Base-by-base conservation (phyloP, 352 stramenopile species). In the Globisporangium cylindrosporum region DNA sequence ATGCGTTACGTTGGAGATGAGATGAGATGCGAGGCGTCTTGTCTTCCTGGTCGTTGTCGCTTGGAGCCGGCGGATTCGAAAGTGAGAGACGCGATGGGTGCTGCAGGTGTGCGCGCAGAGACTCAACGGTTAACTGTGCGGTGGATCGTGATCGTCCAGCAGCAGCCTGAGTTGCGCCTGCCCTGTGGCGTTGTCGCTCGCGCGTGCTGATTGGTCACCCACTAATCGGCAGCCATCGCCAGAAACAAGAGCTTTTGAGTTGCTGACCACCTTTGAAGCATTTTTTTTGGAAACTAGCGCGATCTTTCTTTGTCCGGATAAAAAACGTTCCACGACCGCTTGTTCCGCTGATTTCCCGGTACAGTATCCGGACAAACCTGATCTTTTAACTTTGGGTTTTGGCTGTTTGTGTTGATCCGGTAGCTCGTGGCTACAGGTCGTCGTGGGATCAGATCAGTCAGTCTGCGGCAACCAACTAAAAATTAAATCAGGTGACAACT, bases 51-150 rank as follows among this genome's bases (percentile, higher is more conserved):
- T 61, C 32, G 56, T 48, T 61, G 55, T 48, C 29, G 55, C 56
- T 61, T 34, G 18, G 56, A 61, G 56, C 18, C 25, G 56, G 56
- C 25, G 20, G 56, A 61, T 61, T 61, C 18, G 10, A 20, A 48
- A 61, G 56, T 61, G 56, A 61, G 14, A 24, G 48, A 7, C n/a
- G 18, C 55, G 55, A 60, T 43, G 55, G 46, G 55, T 29, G 24
- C 18, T 20, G 55, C 55, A 24, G 25, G 7, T 3, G 27, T 1
- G 24, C 14, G 14, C 38, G 38, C 38, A 20, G 38, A 14, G 38
- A 15, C 38, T 14, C 38, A 49, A 43, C 36, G 36, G 36, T 10
- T 43, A 43, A 49, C 41, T 22, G 41, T 22, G 27, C 12, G 24
- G 10, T 43, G 6, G 32, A 38, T 38, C 32, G 1, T 48, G 41